Conservation (phyloP, 495 filamentous ascomycete genomes). For the Lasiosphaeria miniovina region DNA sequence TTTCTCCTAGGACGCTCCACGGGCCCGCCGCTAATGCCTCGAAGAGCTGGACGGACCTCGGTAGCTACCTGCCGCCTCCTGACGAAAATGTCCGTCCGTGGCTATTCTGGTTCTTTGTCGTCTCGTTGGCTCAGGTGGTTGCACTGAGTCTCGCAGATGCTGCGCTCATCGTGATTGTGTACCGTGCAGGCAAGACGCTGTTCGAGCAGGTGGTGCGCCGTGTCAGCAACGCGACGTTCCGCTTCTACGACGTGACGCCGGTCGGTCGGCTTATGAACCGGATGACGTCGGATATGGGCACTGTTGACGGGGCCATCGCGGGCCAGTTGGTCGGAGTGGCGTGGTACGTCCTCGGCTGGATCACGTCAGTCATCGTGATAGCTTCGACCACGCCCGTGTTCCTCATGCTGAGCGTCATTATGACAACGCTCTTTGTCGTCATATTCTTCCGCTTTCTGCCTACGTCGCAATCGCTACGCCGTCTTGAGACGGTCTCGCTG, state of each 20-base stretch:
- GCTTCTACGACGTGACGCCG: slow-evolving; percentile 83
- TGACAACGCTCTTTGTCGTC: slow-evolving; percentile 60
- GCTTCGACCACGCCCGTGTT: slow-evolving; percentile 71
- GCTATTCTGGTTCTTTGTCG: slow-evolving; percentile 62
- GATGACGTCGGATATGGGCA: slow-evolving; percentile 79
- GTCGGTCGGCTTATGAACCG: slow-evolving; percentile 84
- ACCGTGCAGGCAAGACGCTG: slow-evolving; percentile 67
- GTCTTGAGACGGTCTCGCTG: slow-evolving; percentile 80
- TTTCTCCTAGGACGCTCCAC: slow-evolving; percentile 1
- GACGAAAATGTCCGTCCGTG: slow-evolving; percentile 67
- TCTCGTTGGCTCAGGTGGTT: slow-evolving; percentile 58
- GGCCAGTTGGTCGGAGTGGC: slow-evolving; percentile 63
- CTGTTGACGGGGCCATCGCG: slow-evolving; percentile 75
- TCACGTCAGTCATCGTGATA: slow-evolving; percentile 69
- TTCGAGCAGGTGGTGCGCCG: slow-evolving; percentile 65
- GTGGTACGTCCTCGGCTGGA: slow-evolving; percentile 63
- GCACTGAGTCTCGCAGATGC: slow-evolving; percentile 52
- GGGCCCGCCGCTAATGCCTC: slow-evolving; percentile 19
- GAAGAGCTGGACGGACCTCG: slow-evolving; percentile 43
- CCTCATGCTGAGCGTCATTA: slow-evolving; percentile 61
- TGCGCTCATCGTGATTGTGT: slow-evolving; percentile 67
- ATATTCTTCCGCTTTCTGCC: slow-evolving; percentile 75
- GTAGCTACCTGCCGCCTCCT: slow-evolving; percentile 56
- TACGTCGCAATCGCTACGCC: slow-evolving; percentile 74
- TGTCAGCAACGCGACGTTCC: slow-evolving; percentile 75